Evolutionary conservation across 257 asterid genomes (phyloP).

Genomic region (Linaria vulgaris): DNA sequence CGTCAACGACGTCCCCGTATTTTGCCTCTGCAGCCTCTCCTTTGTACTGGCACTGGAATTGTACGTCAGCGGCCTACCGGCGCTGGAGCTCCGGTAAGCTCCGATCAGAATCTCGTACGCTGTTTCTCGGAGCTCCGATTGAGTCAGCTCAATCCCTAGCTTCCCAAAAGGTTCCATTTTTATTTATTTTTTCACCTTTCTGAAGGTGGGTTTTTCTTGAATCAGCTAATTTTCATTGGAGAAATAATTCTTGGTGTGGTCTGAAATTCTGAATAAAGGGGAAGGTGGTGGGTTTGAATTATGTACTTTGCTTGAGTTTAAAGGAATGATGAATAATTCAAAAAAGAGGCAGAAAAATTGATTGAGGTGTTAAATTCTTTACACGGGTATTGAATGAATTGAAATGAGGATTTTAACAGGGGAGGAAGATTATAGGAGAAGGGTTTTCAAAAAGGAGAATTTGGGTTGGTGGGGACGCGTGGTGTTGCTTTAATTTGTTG

Average conservation of each 20-base stretch:
- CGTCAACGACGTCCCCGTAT: conserved; percentile 33
- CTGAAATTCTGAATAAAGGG: background rate
- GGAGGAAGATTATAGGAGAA: background rate
- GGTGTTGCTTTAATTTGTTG: background rate
- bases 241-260: background rate
- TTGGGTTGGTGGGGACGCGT: background rate
- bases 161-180: conserved; percentile 62
- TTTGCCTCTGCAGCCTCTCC: conserved; percentile 45
- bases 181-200: conserved; percentile 14
- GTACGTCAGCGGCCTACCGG: conserved; percentile 67
- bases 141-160: conserved; percentile 55
- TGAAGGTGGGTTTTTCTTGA: background rate
- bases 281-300: conserved; percentile 26
- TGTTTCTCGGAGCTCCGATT: conserved; percentile 80
- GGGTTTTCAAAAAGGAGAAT: background rate
- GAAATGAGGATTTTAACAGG: background rate
- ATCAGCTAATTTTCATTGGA: conserved; percentile 12
- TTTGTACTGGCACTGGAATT: conserved; percentile 44
- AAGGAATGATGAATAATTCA: too few species aligned
- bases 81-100: conserved; percentile 72
- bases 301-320: conserved; percentile 47
- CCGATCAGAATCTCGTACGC: conserved; percentile 87
- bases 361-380: too few species aligned
- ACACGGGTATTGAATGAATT: too few species aligned
- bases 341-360: too few species aligned